Evolutionary conservation across 2,329 filamentous ascomycete species (phyloP), one percentile per base, ranked within the genome.

Genomic region (Trichocomaceae sp.): DNA sequence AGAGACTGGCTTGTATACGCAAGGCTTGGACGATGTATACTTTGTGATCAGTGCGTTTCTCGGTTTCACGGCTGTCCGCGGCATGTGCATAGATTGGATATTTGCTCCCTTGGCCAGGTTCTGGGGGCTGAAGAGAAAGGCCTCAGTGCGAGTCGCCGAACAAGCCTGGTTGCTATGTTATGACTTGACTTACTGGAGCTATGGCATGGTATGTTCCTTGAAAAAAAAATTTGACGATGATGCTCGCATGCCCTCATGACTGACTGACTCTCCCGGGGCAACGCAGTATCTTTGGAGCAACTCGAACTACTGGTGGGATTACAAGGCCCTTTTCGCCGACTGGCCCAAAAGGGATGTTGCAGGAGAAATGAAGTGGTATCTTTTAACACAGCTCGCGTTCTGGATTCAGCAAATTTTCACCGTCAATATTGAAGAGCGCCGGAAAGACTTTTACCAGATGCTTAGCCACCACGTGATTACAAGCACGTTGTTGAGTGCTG

Each of bases 391-490:
- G 70, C 87, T 91, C 73, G 85, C 87, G 22, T 97, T 96, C 72
- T 96, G 90, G 87, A 72, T 96, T 47, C 92, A 97, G 74, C 91
- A 96, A 74, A 87, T 97, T 60, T 77, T 96, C 31, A 89, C 96
- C 56, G 89, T 97, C 69, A 87, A 96, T 72, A 90, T 97, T 57
- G 93, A 99, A 73, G 88, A 95, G 73, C 84, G 87, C 61, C 83
- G 93, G 65, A 97, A 97, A 75, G 93, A 99, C 65, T 87, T 96
- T 72, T 87, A 84, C 76, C 92, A 97, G 72, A 97, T 97, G 93
- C 84, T 97, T 62, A 86, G 84, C 17, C 93, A 97, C 71, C 93
- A 99, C 74, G 82, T 96, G 67, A 84, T 97, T 68, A 99, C 93
- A 19, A 88, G 85, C 65, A 77, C 79, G 5, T 83, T 99, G 45